Base-by-base conservation (phyloP, 306 rosid species). In the Lablab purpureus region DNA sequence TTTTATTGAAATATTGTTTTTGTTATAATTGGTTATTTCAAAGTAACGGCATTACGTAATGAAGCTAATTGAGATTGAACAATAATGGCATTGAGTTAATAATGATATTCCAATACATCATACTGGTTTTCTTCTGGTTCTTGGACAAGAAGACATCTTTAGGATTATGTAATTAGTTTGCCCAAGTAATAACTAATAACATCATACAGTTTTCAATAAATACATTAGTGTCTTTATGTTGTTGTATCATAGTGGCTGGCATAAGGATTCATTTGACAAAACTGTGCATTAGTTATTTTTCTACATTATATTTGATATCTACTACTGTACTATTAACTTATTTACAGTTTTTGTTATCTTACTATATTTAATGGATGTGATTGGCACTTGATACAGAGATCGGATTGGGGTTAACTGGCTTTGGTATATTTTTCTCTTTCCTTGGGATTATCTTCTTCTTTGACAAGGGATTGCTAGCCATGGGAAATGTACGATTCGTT, bases 391-490 rank as follows among this genome's bases (percentile, higher is more conserved):
- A 51, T 83, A 75, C 98, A 96, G 99, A 93, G 93, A 93, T 96
- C 77, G 98, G 99, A 56, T 81, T 96, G 56, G 99, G 99, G 54
- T 85, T 96, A 86, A 93, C 99, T 14, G 99, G 99, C 80, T 93
- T 93, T 87, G 99, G 99, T 18, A 60, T 96, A 84, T 96, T 96
- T 82, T 96, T 96, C 91, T 87, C 97, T 28, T 87, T 90, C 85
- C 86, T 96, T 85, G 99, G 98, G 75, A 43, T 96, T 55, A 43
- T 93, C 65, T 93, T 96, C 89, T 93, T 96, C 88, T 96, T 96
- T 10, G 99, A 96, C 90, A 90, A 93, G 90, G 99, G 99, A 65
- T 83, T 96, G 80, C 94, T 96, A 32, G 99, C 98, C 79, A 96
- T 96, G 94, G 99, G 99, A 84, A 93, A 96, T 77, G 99, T 96